Conservation (phyloP, 495 filamentous ascomycete genomes). For the Neurospora cerealis region DNA sequence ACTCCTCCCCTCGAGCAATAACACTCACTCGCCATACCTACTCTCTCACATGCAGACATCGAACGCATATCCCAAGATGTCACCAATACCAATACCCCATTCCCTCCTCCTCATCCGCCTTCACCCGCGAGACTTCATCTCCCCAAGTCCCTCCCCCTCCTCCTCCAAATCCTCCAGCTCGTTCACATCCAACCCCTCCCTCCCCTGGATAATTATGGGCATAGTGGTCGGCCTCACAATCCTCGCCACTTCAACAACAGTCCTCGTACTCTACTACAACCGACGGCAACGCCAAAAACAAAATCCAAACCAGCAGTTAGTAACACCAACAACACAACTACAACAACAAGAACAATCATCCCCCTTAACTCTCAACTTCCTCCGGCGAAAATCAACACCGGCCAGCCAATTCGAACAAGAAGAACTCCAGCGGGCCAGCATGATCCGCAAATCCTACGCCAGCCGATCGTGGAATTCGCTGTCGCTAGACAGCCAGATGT, state of each 20-base stretch:
- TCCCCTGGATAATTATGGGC: conserved; percentile 23
- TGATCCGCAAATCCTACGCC: conserved; percentile 40
- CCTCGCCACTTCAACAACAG: conserved; percentile 14
- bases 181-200: neutral
- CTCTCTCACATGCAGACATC: neutral
- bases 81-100: neutral
- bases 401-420: conserved; percentile 20
- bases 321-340: neutral
- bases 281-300: conserved; percentile 12
- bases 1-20: neutral
- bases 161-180: neutral
- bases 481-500: neutral
- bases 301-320: conserved; percentile 14
- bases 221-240: conserved; percentile 20
- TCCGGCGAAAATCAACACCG: conserved; percentile 16
- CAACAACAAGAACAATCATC: neutral
- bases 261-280: conserved; percentile 13
- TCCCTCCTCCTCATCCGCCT: neutral
- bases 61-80: neutral
- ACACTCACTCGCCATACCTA: neutral
- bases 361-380: neutral
- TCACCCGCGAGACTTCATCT: neutral
- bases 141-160: neutral
- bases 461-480: conserved; percentile 20
- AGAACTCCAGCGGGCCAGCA: conserved; percentile 28